A percentile compares a stretch with the other conserved stretches of the same genome.
Evolutionary conservation across 257 asterid genomes (phyloP).

Genomic region (Ocimum tenuiflorum): DNA sequence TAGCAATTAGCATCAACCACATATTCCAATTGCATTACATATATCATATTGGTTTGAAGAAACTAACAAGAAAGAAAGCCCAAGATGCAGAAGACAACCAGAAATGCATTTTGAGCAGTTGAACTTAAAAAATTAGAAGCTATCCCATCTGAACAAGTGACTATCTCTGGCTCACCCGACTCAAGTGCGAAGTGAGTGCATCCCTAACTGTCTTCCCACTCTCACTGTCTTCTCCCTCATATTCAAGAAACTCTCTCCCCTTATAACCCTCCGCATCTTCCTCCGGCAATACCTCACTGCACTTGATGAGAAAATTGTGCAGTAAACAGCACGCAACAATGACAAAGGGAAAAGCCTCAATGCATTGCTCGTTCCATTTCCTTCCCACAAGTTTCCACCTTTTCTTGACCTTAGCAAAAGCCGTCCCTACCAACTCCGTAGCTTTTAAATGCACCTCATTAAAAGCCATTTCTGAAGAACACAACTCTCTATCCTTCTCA

Average conservation of each 20-base stretch:
- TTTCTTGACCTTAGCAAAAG: slow-evolving; percentile 47
- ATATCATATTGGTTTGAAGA: no score
- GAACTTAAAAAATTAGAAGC: slow-evolving; percentile 9
- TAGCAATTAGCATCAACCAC: background rate
- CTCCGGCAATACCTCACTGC: slow-evolving; percentile 58
- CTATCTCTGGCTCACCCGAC: slow-evolving; percentile 47
- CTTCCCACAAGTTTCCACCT: slow-evolving; percentile 75
- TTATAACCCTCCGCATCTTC: slow-evolving; percentile 32
- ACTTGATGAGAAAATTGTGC: slow-evolving; percentile 89
- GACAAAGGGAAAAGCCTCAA: slow-evolving; percentile 78
- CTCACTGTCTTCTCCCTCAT: slow-evolving; percentile 52
- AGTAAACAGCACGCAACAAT: slow-evolving; percentile 71
- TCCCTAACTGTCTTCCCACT: slow-evolving; percentile 57
- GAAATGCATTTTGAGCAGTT: slow-evolving; percentile 16
- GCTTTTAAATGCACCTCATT: slow-evolving; percentile 54
- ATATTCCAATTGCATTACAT: no score
- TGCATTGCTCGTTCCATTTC: slow-evolving; percentile 60
- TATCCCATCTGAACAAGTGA: slow-evolving; percentile 17
- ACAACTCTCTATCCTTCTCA: slow-evolving; percentile 20
- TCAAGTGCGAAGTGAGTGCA: slow-evolving; percentile 70
- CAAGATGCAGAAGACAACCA: slow-evolving; percentile 1
- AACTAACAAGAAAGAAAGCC: background rate
- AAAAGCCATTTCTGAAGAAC: slow-evolving; percentile 42
- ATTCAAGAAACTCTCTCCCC: slow-evolving; percentile 34
- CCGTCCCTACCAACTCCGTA: slow-evolving; percentile 52